phyloP scores from a whole-genome alignment of 768 basidiomycete species.

The Collybia sp. region DNA sequence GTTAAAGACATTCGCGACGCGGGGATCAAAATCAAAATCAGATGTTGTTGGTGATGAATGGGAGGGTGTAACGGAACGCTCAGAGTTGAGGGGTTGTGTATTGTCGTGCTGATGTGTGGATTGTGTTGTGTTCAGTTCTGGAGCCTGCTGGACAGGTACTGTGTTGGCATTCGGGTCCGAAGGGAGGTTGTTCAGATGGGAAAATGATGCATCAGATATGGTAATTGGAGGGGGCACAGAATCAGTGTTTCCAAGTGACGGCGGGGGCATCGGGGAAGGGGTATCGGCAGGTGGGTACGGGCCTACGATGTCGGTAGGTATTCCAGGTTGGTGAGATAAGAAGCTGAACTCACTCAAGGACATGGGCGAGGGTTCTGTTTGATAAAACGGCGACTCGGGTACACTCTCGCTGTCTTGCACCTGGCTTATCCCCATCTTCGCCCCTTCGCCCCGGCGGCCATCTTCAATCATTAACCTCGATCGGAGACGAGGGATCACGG shows the following conservation, averaged over 20 bases:
- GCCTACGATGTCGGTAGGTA: constrained; percentile 20
- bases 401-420: constrained; percentile 33
- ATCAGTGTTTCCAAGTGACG: constrained; percentile 26
- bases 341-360: constrained; percentile 11
- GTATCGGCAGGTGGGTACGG: constrained; percentile 43
- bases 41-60: constrained; percentile 12
- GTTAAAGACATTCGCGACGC: constrained; percentile 46
- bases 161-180: constrained; percentile 1
- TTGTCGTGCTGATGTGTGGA: constrained; percentile 1
- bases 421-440: constrained; percentile 28
- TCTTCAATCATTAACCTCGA: constrained; percentile 69
- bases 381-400: constrained; percentile 6
- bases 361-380: constrained; percentile 1
- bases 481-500: constrained; percentile 44
- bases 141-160: background rate
- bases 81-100: constrained; percentile 8
- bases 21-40: constrained; percentile 32
- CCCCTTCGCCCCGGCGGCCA: constrained; percentile 22
- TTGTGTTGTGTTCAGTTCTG: background rate
- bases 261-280: constrained; percentile 31
- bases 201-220: constrained; percentile 9
- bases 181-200: constrained; percentile 2
- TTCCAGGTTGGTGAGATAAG: constrained; percentile 5
- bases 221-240: constrained; percentile 22
- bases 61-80: constrained; percentile 18